A percentile compares a stretch with the other conserved stretches of the same genome.
Evolutionary conservation across 148 eudicot species (phyloP).

Genomic region (Dysphania ambrosioides): DNA sequence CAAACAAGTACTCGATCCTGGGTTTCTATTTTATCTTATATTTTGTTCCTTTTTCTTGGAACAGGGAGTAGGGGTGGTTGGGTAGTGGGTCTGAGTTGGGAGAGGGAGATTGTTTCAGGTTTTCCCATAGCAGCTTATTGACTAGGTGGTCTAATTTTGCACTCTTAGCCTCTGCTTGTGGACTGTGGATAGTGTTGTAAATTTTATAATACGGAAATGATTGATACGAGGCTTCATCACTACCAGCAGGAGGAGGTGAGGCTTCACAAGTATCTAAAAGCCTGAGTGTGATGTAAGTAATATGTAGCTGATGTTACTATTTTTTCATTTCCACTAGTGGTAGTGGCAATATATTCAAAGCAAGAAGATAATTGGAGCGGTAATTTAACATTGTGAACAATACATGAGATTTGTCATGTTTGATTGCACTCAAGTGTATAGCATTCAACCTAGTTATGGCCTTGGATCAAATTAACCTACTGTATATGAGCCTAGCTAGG

Average conservation of each 20-base stretch:
- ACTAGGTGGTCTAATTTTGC: no score
- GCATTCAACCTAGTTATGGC: background rate
- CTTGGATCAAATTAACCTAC: background rate
- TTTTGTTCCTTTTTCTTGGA: no score
- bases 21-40: no score
- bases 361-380: background rate
- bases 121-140: no score
- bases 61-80: no score
- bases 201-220: background rate
- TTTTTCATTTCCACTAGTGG: background rate
- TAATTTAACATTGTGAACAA: background rate
- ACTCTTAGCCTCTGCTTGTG: background rate
- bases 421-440: background rate
- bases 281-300: no score
- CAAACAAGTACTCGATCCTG: no score
- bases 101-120: no score
- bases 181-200: background rate
- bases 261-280: background rate
- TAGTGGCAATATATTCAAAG: background rate
- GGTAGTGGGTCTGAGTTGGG: no score
- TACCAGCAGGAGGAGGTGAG: background rate
- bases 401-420: background rate
- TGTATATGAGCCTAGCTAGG: background rate
- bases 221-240: background rate
- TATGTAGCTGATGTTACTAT: no score